Evolutionary conservation across 1,139 yeast species (phyloP).

Genomic region (Protomyces lactucae-debilis): DNA sequence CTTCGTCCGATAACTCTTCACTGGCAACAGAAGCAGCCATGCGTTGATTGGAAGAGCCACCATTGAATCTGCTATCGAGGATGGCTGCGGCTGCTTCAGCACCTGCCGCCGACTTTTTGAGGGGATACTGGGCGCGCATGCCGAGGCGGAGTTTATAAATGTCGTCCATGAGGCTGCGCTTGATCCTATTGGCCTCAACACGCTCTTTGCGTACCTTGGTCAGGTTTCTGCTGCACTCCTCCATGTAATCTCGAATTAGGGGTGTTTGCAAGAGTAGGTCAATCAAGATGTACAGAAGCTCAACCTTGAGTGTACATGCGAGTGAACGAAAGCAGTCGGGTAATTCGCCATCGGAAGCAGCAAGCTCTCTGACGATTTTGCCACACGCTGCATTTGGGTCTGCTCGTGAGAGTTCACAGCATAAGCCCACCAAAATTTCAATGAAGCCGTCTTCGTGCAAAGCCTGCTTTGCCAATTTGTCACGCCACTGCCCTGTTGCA

Average conservation of each 20-base stretch:
- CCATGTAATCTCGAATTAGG: constrained; percentile 60
- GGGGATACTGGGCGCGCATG: constrained; percentile 18
- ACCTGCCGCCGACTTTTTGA: neutral
- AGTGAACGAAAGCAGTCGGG: constrained; percentile 51
- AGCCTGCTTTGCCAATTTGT: constrained; percentile 63
- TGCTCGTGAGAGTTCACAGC: constrained; percentile 41
- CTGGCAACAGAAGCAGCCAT: neutral
- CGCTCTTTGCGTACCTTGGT: constrained; percentile 62
- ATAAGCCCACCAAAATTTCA: constrained; percentile 64
- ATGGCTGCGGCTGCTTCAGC: constrained; percentile 10
- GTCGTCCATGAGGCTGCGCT: constrained; percentile 41
- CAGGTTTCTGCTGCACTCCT: constrained; percentile 61
- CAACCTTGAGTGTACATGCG: constrained; percentile 49
- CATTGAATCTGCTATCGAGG: neutral
- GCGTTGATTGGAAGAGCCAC: constrained; percentile 34
- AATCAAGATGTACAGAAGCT: constrained; percentile 53
- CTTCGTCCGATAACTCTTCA: constrained; percentile 19
- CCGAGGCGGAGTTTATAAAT: constrained; percentile 5
- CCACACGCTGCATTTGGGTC: constrained; percentile 45
- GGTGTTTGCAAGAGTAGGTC: constrained; percentile 56
- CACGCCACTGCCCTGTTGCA: constrained; percentile 46
- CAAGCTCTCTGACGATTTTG: constrained; percentile 53
- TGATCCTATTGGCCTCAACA: constrained; percentile 62
- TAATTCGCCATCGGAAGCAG: constrained; percentile 42
- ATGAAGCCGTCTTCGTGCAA: constrained; percentile 88